phyloP scores from a whole-genome alignment of 2,329 filamentous ascomycete species.

The Arachnopeziza araneosa region DNA sequence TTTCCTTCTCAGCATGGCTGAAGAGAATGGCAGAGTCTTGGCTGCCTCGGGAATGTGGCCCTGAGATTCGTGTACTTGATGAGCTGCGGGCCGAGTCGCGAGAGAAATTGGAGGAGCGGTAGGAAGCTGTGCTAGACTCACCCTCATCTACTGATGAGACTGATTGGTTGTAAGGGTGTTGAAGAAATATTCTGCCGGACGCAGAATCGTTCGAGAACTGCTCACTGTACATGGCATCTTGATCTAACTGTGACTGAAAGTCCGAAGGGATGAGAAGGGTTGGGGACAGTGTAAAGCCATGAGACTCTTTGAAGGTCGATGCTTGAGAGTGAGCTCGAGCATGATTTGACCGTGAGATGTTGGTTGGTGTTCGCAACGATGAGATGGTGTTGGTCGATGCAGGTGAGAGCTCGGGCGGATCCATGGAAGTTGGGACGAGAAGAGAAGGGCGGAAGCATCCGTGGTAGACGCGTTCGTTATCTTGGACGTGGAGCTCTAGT shows the following conservation, averaged over 20 bases:
- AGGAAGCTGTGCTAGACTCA: constrained; percentile 27
- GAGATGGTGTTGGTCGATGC: constrained; percentile 18
- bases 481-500: constrained; percentile 21
- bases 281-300: constrained; percentile 55
- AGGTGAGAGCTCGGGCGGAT: constrained; percentile 29
- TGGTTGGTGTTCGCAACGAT: constrained; percentile 23
- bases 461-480: constrained; percentile 21
- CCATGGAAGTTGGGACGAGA: constrained; percentile 22
- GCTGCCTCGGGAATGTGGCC: constrained; percentile 21
- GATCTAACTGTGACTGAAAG: constrained; percentile 48
- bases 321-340: constrained; percentile 35
- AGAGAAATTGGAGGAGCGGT: constrained; percentile 29
- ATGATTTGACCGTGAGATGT: constrained; percentile 19
- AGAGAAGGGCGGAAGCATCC: constrained; percentile 30
- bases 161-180: constrained; percentile 20
- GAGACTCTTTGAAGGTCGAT: constrained; percentile 52
- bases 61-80: constrained; percentile 24
- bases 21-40: constrained; percentile 27
- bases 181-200: constrained; percentile 21
- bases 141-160: constrained; percentile 28
- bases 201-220: constrained; percentile 18
- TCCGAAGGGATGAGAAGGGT: constrained; percentile 58
- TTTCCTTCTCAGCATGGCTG: constrained; percentile 13
- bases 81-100: constrained; percentile 26
- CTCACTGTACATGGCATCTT: constrained; percentile 27